Base-by-base conservation (phyloP, 352 stramenopile species). In the Aphanomyces astaci region DNA sequence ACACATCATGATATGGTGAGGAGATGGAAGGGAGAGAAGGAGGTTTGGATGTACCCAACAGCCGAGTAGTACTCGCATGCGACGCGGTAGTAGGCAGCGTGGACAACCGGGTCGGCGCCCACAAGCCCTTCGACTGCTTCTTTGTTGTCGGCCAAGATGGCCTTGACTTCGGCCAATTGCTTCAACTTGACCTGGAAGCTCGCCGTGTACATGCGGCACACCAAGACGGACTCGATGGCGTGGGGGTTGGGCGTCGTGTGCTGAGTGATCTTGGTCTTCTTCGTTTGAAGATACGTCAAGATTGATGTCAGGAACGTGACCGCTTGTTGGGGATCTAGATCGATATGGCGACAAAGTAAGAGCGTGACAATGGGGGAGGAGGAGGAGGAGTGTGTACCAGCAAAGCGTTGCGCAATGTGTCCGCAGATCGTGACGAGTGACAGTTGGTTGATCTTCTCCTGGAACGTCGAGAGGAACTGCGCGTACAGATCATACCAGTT, bases 371-470 rank as follows among this genome's bases (percentile, higher is more conserved):
- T n/a, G n/a, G n/a, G n/a, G n/a, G n/a, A n/a, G n/a, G n/a, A 13
- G 24, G 17, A 48, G 39, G 25, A 43, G 28, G 43, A n/a, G 66
- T 71, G 4, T 60, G 45, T 27, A 88, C 79, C 79, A 46, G 76
- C 73, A 46, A 80, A 87, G 56, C 90, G 86, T 28, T 75, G 49
- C 62, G 88, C 92, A 64, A 98, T 96, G 54, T 92, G 77, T n/a
- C 82, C 86, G 48, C 93, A 95, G 67, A 98, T 97, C 53, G 82
- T 75, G 15, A 96, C 90, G 40, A 98, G 78, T 25, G 83, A 84
- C 64, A 98, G 93, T 73, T 96, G 88, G 84, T 99, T 98, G 27
- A 99, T 76, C 73, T 98, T 98, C 69, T 90, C 87, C 72, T 98
- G 92, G 71, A 99, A 96, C 32, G 76, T 87, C 63, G 81, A 77